These are phyloP conservation scores for Puccinia polysora DNA, from an alignment of 1,284 basidiomycete genomes.

Conservation along the genomic window DNA sequence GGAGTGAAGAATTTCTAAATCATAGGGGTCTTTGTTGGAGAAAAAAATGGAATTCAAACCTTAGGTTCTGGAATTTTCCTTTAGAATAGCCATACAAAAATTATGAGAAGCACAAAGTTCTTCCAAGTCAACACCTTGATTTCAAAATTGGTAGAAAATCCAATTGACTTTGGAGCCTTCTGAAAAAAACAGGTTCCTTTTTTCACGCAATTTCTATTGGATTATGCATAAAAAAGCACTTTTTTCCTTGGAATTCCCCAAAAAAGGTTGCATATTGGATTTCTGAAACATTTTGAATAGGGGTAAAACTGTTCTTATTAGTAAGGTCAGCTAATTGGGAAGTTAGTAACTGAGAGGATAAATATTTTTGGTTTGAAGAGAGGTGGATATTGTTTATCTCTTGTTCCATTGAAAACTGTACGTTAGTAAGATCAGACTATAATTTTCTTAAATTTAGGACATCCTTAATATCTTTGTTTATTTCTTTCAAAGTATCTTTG, in stretches of 20 bases:
- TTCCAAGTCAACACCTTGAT: neutral
- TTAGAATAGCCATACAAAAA: neutral
- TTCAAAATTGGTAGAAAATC: neutral
- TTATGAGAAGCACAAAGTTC: neutral
- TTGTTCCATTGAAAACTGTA: too few species aligned
- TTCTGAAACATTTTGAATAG: neutral
- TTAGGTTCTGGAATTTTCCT: neutral
- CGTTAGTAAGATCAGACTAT: too few species aligned
- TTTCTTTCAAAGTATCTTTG: too few species aligned
- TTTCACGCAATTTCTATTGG: neutral
- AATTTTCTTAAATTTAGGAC: too few species aligned
- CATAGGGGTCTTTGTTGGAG: neutral
- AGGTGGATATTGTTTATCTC: too few species aligned
- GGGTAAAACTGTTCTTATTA: too few species aligned
- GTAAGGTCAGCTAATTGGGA: too few species aligned
- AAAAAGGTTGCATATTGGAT: neutral
- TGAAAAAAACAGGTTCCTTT: too few species aligned
- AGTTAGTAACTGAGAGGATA: too few species aligned
- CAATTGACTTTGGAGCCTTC: conserved; percentile 16
- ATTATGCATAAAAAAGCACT: neutral
- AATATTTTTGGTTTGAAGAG: too few species aligned
- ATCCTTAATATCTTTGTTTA: too few species aligned
- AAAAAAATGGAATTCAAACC: neutral
- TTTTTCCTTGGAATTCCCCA: conserved; percentile 5
- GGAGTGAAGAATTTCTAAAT: neutral